These are phyloP conservation scores for Albugo laibachii DNA, from an alignment of 352 stramenopile genomes.

Conservation along the genomic window DNA sequence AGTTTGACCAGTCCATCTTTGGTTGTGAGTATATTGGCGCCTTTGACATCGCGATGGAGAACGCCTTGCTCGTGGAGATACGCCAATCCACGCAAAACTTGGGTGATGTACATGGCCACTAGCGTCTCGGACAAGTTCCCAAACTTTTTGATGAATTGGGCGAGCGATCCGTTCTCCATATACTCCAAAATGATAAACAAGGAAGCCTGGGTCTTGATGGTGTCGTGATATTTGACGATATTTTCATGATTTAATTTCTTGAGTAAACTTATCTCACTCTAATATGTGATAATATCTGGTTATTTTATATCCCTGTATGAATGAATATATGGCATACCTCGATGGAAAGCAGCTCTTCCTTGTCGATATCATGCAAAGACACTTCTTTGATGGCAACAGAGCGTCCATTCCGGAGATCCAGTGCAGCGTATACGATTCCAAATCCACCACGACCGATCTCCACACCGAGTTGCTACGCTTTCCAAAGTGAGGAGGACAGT, in stretches of 20 bases:
- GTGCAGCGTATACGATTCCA: slow-evolving; percentile 74
- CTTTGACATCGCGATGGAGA: slow-evolving; percentile 86
- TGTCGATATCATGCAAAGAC: slow-evolving; percentile 63
- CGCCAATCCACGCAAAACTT: slow-evolving; percentile 77
- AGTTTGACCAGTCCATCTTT: slow-evolving; percentile 85
- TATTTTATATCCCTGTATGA: background rate
- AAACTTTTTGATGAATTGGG: slow-evolving; percentile 87
- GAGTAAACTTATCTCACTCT: slow-evolving; percentile 83
- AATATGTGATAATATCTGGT: background rate
- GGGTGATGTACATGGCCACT: slow-evolving; percentile 83
- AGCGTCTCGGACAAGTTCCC: slow-evolving; percentile 80
- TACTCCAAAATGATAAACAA: slow-evolving; percentile 83
- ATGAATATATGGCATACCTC: slow-evolving; percentile 14
- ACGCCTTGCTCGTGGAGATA: slow-evolving; percentile 86
- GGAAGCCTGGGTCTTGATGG: slow-evolving; percentile 68
- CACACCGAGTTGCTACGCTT: slow-evolving; percentile 63
- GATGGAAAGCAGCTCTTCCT: slow-evolving; percentile 63
- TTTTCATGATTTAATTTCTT: slow-evolving; percentile 88
- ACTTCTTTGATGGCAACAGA: slow-evolving; percentile 80
- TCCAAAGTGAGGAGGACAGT: background rate
- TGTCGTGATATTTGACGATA: slow-evolving; percentile 92
- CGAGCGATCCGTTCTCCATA: slow-evolving; percentile 88
- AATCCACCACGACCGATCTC: slow-evolving; percentile 86
- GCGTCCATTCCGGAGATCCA: slow-evolving; percentile 63
- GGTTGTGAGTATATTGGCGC: slow-evolving; percentile 85